Evolutionary conservation across 257 asterid species (phyloP).

Genomic region (Lantana camara): DNA sequence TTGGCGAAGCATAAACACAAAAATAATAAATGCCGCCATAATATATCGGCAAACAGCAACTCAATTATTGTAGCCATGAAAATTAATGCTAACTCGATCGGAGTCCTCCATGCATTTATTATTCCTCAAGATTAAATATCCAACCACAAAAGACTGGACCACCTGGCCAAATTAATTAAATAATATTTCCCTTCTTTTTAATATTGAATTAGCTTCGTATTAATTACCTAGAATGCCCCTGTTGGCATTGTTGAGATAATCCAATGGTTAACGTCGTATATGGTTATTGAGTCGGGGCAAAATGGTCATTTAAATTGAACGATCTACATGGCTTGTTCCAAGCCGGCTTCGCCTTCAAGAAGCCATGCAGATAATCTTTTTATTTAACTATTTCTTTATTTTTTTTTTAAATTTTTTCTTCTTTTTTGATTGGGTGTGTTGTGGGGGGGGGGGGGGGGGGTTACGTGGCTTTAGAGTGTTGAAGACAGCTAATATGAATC

Average conservation of each 20-base stretch:
- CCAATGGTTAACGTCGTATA: neutral
- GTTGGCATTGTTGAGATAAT: neutral
- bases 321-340: slow-evolving; percentile 34
- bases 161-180: too few species aligned
- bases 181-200: too few species aligned
- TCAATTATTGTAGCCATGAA: slow-evolving; percentile 43
- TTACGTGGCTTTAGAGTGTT: slow-evolving; percentile 40
- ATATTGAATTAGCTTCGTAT: too few species aligned
- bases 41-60: slow-evolving; percentile 36
- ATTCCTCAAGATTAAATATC: slow-evolving; percentile 23
- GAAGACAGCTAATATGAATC: slow-evolving; percentile 57
- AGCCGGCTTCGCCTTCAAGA: slow-evolving; percentile 41
- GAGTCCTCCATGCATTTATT: slow-evolving; percentile 33
- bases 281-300: neutral
- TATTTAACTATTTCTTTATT: too few species aligned
- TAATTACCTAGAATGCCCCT: slow-evolving; percentile 15
- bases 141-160: slow-evolving; percentile 31
- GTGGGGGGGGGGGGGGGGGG: neutral
- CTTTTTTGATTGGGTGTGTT: neutral
- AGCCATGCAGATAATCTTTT: slow-evolving; percentile 48
- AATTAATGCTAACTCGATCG: slow-evolving; percentile 38
- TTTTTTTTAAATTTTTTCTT: too few species aligned
- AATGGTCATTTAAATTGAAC: slow-evolving; percentile 18
- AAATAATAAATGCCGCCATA: slow-evolving; percentile 39
- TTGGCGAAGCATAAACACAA: neutral